Conservation (phyloP, 495 filamentous ascomycete genomes). For the Hyphodiscus hymeniophilus region DNA sequence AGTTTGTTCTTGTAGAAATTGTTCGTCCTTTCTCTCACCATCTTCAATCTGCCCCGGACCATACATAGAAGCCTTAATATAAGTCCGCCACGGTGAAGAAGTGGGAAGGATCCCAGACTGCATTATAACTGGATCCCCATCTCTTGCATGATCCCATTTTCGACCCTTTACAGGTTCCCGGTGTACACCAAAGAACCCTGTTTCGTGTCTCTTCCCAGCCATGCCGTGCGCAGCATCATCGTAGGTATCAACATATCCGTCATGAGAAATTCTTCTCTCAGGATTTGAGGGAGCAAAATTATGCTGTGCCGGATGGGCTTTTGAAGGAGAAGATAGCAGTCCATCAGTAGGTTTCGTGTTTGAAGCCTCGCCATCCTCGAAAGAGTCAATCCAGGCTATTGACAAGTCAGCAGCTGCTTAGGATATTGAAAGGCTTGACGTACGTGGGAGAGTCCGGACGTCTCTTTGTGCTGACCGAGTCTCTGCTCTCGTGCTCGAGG, state of each 20-base stretch:
- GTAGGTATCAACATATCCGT: constrained; percentile 40
- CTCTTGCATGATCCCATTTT: constrained; percentile 49
- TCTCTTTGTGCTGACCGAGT: constrained; percentile 24
- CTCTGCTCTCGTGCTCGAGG: constrained; percentile 14
- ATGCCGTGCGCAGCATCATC: constrained; percentile 15
- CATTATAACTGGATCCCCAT: constrained; percentile 48
- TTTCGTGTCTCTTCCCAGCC: constrained; percentile 16
- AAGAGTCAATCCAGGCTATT: constrained; percentile 49
- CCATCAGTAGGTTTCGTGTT: constrained; percentile 24
- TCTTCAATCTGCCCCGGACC: constrained; percentile 36
- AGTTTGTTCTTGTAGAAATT: constrained; percentile 37
- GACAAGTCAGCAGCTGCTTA: constrained; percentile 8
- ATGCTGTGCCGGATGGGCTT: constrained; percentile 50
- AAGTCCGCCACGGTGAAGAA: constrained; percentile 38
- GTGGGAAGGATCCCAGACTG: constrained; percentile 26
- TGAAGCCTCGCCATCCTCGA: constrained; percentile 26
- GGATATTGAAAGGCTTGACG: constrained; percentile 1
- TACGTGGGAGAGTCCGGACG: constrained; percentile 34
- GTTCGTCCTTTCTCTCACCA: constrained; percentile 33
- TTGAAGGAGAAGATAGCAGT: constrained; percentile 35
- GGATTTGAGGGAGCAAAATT: constrained; percentile 43
- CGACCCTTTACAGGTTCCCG: constrained; percentile 35
- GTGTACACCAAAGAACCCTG: constrained; percentile 23
- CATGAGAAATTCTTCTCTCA: constrained; percentile 39
- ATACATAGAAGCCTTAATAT: constrained; percentile 42